phyloP scores from a whole-genome alignment of 129 eudicot species.

The Chrysanthemum seticuspe region DNA sequence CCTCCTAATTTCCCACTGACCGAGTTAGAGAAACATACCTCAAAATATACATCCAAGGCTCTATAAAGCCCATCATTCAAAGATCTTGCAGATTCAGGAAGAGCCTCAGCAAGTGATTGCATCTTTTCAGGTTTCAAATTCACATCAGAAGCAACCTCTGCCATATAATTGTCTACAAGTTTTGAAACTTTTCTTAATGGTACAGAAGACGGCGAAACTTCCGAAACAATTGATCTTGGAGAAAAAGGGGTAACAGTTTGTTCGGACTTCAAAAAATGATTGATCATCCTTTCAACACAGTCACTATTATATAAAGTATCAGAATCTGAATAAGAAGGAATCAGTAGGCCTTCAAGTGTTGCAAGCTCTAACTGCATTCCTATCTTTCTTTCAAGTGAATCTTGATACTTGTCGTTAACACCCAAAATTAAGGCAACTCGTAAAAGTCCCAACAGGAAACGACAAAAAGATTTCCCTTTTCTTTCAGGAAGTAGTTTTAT shows the following conservation, averaged over 20 bases:
- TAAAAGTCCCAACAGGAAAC: constrained; percentile 76
- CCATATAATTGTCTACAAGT: constrained; percentile 74
- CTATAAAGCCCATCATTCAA: constrained; percentile 89
- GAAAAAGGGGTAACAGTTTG: constrained; percentile 41
- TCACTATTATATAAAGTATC: constrained; percentile 81
- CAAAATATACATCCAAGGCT: constrained; percentile 82
- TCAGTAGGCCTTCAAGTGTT: constrained; percentile 68
- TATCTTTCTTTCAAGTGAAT: constrained; percentile 67
- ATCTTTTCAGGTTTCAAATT: constrained; percentile 84
- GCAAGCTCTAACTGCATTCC: constrained; percentile 88
- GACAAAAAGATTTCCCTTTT: constrained; percentile 77
- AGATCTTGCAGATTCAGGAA: constrained; percentile 90
- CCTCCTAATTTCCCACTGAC: neutral
- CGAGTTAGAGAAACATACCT: constrained; percentile 46
- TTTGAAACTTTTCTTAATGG: constrained; percentile 78
- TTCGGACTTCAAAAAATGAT: constrained; percentile 56
- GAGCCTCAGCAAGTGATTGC: constrained; percentile 63
- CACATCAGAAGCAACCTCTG: constrained; percentile 90
- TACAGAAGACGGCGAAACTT: constrained; percentile 51
- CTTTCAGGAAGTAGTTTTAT: constrained; percentile 68
- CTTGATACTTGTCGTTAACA: constrained; percentile 58
- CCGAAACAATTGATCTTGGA: constrained; percentile 53
- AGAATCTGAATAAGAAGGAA: constrained; percentile 77
- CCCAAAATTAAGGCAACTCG: constrained; percentile 87
- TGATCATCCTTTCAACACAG: constrained; percentile 74